Conservation (phyloP, 371 early-diverging fungal species). For the Mortierella sp. region DNA sequence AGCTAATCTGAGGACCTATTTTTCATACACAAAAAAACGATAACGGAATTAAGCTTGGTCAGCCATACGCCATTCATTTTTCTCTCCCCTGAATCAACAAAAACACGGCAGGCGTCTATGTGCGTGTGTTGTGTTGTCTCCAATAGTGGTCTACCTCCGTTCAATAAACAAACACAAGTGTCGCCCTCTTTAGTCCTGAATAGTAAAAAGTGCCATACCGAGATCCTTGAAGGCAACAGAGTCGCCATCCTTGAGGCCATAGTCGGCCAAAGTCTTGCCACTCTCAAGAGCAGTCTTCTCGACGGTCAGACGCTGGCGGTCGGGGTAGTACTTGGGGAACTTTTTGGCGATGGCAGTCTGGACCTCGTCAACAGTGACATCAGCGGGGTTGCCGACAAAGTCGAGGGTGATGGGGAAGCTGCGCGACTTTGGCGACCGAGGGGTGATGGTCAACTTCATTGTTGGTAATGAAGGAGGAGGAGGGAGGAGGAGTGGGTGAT, state of each 20-base stretch:
- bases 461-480: slow-evolving; percentile 14
- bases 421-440: slow-evolving; percentile 59
- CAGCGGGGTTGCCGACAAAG: slow-evolving; percentile 62
- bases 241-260: slow-evolving; percentile 74
- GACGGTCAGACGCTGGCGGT: slow-evolving; percentile 85
- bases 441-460: slow-evolving; percentile 57
- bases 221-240: slow-evolving; percentile 89
- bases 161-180: not conserved
- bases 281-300: slow-evolving; percentile 63
- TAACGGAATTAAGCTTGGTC: slow-evolving; percentile 9
- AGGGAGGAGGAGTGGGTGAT: not conserved
- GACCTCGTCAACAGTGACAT: slow-evolving; percentile 75
- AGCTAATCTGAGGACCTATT: slow-evolving; percentile 92
- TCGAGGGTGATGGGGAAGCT: slow-evolving; percentile 77
- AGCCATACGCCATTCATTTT: not conserved
- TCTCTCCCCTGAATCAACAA: not conserved
- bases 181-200: not conserved
- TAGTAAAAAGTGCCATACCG: slow-evolving; percentile 47
- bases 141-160: not conserved
- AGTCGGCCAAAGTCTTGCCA: slow-evolving; percentile 71
- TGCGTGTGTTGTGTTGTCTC: not conserved
- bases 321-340: slow-evolving; percentile 75
- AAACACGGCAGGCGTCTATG: not conserved
- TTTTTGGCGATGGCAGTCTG: slow-evolving; percentile 71
- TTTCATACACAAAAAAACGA: not conserved